phyloP scores from a whole-genome alignment of 2,329 filamentous ascomycete species.

The Pleoardoris graminearum region DNA sequence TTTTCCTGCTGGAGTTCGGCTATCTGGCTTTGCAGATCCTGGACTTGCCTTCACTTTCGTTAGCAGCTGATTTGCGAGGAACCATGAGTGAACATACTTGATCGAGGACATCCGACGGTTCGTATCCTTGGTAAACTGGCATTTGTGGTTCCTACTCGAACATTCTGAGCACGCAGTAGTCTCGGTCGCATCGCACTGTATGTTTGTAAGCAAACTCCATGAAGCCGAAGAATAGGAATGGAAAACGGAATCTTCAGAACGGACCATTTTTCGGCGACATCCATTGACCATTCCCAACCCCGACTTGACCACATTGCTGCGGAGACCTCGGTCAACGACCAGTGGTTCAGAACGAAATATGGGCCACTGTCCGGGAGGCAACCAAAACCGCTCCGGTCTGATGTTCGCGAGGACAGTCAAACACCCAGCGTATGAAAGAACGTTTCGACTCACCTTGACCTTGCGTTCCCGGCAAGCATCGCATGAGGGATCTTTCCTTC shows the following conservation, averaged over 20 bases:
- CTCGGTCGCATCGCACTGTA: conserved; percentile 88
- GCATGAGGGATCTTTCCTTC: conserved; percentile 95
- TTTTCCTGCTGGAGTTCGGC: conserved; percentile 80
- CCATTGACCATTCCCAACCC: neutral
- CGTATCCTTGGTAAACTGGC: conserved; percentile 98
- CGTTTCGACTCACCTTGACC: conserved; percentile 58
- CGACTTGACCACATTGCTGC: neutral
- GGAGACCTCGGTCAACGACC: neutral
- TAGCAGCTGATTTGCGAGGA: conserved; percentile 4
- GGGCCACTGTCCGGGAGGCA: neutral
- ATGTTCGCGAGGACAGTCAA: neutral
- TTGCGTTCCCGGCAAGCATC: conserved; percentile 90
- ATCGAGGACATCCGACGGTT: conserved; percentile 99
- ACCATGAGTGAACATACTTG: conserved; percentile 62
- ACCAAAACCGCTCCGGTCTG: neutral
- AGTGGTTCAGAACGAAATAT: neutral
- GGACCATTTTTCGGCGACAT: too few species aligned
- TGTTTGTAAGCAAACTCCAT: conserved; percentile 16
- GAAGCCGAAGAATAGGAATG: too few species aligned
- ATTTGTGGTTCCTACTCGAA: conserved; percentile 93
- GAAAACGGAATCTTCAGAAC: neutral
- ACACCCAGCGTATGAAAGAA: neutral
- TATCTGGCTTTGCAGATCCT: conserved; percentile 93
- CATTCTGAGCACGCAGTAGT: conserved; percentile 96
- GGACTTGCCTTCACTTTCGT: conserved; percentile 69